Conservation (phyloP, 345 rosid genomes). For the Eucalyptus viminalis region DNA sequence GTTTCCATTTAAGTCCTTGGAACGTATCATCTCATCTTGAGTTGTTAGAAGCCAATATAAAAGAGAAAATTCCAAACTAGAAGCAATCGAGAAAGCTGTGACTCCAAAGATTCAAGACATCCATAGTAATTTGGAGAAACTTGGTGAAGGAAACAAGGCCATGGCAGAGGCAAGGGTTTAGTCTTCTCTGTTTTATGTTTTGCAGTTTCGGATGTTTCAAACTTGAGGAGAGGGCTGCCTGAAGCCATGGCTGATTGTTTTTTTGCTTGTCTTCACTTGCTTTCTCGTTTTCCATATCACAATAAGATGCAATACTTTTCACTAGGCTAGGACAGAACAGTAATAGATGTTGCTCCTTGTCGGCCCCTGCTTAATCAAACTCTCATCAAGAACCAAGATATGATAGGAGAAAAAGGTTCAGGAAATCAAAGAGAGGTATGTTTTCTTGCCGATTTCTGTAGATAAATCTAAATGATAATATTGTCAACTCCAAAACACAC, state of each 20-base stretch:
- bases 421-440: slow-evolving; percentile 74
- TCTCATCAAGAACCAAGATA: slow-evolving; percentile 62
- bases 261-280: not conserved
- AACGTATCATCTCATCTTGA: slow-evolving; percentile 22
- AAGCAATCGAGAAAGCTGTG: slow-evolving; percentile 56
- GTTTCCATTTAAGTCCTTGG: not conserved
- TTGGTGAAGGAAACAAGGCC: slow-evolving; percentile 43
- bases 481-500: no score
- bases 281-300: not conserved
- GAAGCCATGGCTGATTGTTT: not conserved
- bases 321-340: not conserved
- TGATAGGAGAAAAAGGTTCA: slow-evolving; percentile 39
- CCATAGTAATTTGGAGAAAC: slow-evolving; percentile 46
- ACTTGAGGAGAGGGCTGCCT: not conserved
- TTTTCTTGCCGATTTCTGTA: not conserved
- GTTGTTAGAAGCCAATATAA: slow-evolving; percentile 59
- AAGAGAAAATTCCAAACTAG: slow-evolving; percentile 40
- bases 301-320: not conserved
- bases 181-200: not conserved
- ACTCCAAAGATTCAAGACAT: slow-evolving; percentile 46
- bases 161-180: slow-evolving; percentile 41
- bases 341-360: not conserved
- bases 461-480: no score
- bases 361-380: slow-evolving; percentile 35
- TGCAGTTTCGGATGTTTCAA: not conserved